phyloP scores from a whole-genome alignment of 2,329 filamentous ascomycete species.

The Colletotrichum paranaense region DNA sequence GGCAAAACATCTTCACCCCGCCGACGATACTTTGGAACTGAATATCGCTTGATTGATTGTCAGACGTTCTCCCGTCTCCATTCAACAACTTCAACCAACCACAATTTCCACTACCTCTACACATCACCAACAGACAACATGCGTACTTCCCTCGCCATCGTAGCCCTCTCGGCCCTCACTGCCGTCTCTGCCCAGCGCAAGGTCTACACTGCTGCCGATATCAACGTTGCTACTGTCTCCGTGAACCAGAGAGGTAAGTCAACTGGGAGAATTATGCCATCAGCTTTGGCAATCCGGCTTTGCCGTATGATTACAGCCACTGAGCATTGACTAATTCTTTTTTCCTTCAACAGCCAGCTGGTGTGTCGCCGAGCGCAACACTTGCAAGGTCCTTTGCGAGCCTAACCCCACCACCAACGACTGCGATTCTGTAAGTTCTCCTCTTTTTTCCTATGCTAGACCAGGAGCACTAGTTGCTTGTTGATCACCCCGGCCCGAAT shows the following conservation, averaged over 20 bases:
- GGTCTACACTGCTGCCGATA: conserved; percentile 27
- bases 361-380: conserved; percentile 64
- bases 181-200: conserved; percentile 35
- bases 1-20: conserved; percentile 30
- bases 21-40: conserved; percentile 29
- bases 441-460: neutral
- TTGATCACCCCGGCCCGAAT: neutral
- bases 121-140: conserved; percentile 27
- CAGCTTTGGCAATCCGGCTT: neutral
- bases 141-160: conserved; percentile 32
- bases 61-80: conserved; percentile 4
- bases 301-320: neutral
- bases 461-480: neutral
- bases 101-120: conserved; percentile 16
- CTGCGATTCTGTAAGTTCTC: conserved; percentile 58
- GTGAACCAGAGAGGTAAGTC: conserved; percentile 26
- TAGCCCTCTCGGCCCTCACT: conserved; percentile 33
- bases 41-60: conserved; percentile 28
- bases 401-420: conserved; percentile 50
- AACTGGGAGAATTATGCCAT: neutral
- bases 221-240: conserved; percentile 23
- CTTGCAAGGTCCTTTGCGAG: conserved; percentile 61
- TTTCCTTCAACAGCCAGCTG: conserved; percentile 54
- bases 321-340: neutral
- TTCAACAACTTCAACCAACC: conserved; percentile 4